Conservation (phyloP, 2,329 filamentous ascomycete species). For the Microdochium trichocladiopsis region DNA sequence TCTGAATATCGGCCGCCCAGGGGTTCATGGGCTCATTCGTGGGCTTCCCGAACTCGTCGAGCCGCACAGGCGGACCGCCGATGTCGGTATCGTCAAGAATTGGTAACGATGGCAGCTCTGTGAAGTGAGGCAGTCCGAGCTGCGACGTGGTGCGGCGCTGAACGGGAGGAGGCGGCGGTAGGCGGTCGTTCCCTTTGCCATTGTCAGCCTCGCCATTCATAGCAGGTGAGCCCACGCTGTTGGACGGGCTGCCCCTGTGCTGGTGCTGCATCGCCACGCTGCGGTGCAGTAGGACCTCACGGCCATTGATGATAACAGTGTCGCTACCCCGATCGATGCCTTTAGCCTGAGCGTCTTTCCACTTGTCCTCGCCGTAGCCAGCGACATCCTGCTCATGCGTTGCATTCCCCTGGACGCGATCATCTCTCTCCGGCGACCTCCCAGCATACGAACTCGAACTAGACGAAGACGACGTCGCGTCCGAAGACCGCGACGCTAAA, state of each 20-base stretch:
- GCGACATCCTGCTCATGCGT: constrained; percentile 69
- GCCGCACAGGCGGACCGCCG: constrained; percentile 60
- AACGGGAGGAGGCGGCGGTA: constrained; percentile 52
- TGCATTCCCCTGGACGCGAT: constrained; percentile 50
- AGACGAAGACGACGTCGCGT: constrained; percentile 9
- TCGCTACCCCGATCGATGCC: constrained; percentile 62
- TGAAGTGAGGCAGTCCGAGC: constrained; percentile 59
- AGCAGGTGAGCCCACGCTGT: constrained; percentile 4
- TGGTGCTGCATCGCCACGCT: constrained; percentile 2
- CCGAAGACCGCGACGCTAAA: constrained; percentile 7
- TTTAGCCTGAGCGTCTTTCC: constrained; percentile 57
- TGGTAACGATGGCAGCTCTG: constrained; percentile 65
- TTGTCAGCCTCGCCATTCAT: constrained; percentile 24
- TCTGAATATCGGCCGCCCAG: constrained; percentile 60
- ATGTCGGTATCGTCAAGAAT: constrained; percentile 74
- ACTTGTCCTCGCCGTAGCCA: constrained; percentile 70
- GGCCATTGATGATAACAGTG: constrained; percentile 58
- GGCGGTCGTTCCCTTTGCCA: constrained; percentile 31
- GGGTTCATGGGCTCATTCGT: constrained; percentile 38
- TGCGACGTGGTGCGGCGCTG: constrained; percentile 58
- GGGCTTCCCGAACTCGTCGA: constrained; percentile 44
- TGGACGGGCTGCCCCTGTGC: background rate
- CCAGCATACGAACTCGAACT: constrained; percentile 25
- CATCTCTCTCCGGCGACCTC: constrained; percentile 29
- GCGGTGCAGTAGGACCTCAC: constrained; percentile 62